Conservation (phyloP, 768 basidiomycete genomes). For the Lactarius quietus region DNA sequence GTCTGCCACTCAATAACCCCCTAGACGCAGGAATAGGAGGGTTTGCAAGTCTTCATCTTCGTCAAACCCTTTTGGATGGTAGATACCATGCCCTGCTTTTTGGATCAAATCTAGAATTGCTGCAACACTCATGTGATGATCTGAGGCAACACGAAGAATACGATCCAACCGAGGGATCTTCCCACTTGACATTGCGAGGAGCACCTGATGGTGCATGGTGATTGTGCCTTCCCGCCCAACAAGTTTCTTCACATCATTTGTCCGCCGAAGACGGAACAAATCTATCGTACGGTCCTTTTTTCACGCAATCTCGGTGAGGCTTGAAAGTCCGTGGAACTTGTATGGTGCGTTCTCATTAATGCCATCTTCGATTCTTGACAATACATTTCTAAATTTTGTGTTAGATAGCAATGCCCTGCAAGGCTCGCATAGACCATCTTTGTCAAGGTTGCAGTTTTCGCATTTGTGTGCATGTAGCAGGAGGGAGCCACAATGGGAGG, state of each 20-base stretch:
- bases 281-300: neutral
- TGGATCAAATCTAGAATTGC: neutral
- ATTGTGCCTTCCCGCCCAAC: neutral
- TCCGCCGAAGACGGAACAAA: neutral
- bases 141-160: neutral
- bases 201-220: neutral
- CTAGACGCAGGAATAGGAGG: neutral
- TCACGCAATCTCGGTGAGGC: neutral
- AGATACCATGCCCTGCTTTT: neutral
- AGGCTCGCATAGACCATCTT: too few relatives aligned
- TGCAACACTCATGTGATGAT: too few relatives aligned
- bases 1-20: neutral
- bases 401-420: too few relatives aligned
- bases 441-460: too few relatives aligned
- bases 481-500: too few relatives aligned
- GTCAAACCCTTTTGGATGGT: slow-evolving; percentile 8
- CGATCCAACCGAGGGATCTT: neutral
- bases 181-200: neutral
- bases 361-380: neutral
- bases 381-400: too few relatives aligned
- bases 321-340: neutral
- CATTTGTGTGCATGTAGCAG: too few relatives aligned
- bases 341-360: neutral
- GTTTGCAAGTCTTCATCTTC: slow-evolving; percentile 2
- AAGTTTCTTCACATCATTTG: neutral